Base-by-base conservation (phyloP, 1,139 yeast species). In the Tardiomyces depauwii region DNA sequence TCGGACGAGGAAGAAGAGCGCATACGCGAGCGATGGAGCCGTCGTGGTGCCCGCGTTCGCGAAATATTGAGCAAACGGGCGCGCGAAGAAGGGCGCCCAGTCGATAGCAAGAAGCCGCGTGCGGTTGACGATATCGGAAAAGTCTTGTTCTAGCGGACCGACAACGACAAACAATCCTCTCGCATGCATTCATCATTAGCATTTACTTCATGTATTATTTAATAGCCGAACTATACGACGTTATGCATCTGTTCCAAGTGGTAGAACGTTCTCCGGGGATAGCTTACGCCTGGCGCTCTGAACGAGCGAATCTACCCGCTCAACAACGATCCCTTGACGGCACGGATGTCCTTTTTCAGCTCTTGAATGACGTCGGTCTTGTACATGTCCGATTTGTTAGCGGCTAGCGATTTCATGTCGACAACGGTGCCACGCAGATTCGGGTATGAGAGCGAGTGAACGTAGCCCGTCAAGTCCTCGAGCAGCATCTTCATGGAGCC, bases 21-120 rank as follows among this genome's bases (percentile, higher is more conserved):
- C 14, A 53, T 80, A 1, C 58, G 66, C 18, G 65, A 65, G 27
- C 68, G 88, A 48, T 78, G 82, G 74, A 65, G 62, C 40, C 67
- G 65, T 42, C 64, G 81, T 55, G 75, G 76, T 21, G 63, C 54
- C 18, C 53, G 62, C 14, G 58, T 70, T 1, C 39, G 19, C 19
- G n/a, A 36, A 10, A 9, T 36, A n/a, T 5, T 36, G 3, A 3
- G 18, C 3, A 6, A 27, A 27, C 23, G 43, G 18, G 25, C 7
- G 6, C 19, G n/a, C 12, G 38, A 40, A n/a, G 33, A 18, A 10
- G 27, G 27, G 27, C 27, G 12, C 14, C 9, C 23, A 10, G 27
- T 7, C 18, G 11, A 16, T 13, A 13, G 11, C 41, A 39, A 39
- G 25, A 11, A 16, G 4, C 9, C 25, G 7, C 19, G 18, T 3